These are phyloP conservation scores for Populus tremula DNA, from an alignment of 345 rosid genomes.

Conservation along the genomic window DNA sequence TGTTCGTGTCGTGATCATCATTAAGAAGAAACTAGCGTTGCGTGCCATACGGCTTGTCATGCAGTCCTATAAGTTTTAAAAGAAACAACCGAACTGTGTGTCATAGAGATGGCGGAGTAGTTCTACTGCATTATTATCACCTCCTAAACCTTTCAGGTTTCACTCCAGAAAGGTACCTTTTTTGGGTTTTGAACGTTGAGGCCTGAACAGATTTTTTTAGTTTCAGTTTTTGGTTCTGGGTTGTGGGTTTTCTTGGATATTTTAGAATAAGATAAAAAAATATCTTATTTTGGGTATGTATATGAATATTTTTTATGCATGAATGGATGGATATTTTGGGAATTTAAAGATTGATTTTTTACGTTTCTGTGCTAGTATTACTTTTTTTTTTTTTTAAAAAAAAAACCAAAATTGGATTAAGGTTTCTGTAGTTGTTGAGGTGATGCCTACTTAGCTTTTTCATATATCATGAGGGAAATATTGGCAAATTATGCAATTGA, in stretches of 20 bases:
- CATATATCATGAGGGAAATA: background rate
- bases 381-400: background rate
- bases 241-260: background rate
- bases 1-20: background rate
- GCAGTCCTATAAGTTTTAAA: background rate
- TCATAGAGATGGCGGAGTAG: slow-evolving; percentile 32
- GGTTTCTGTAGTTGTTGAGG: background rate
- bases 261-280: background rate
- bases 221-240: background rate
- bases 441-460: background rate
- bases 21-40: background rate
- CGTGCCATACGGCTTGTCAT: background rate
- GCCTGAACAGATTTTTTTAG: background rate
- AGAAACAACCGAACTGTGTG: slow-evolving; percentile 11
- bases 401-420: background rate
- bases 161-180: slow-evolving; percentile 59
- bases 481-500: background rate
- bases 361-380: background rate
- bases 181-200: background rate
- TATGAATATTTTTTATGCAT: background rate
- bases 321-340: background rate
- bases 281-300: background rate
- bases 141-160: slow-evolving; percentile 66
- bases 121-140: slow-evolving; percentile 28
- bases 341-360: background rate